These are phyloP conservation scores for Lentinula boryana DNA, from an alignment of 768 basidiomycete species.

Conservation along the genomic window DNA sequence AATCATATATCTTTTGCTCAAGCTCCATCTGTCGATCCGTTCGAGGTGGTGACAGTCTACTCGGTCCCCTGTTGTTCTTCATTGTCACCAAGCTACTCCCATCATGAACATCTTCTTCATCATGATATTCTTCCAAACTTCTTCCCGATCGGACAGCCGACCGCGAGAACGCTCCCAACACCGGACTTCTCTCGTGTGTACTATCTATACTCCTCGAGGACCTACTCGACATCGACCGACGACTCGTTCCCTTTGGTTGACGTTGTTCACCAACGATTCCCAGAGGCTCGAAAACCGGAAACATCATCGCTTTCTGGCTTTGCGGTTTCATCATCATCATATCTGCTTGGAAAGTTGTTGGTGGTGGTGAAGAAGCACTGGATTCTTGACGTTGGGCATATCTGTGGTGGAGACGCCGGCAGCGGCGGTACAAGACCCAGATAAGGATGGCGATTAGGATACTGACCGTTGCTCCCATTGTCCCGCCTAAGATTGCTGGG, in stretches of 20 bases:
- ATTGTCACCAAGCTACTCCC: background rate
- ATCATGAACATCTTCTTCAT: background rate
- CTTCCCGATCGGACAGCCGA: background rate
- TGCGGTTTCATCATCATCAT: conserved; percentile 3
- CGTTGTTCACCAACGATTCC: background rate
- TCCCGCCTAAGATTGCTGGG: background rate
- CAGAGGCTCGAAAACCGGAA: background rate
- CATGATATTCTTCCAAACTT: background rate
- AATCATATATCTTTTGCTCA: conserved; percentile 1
- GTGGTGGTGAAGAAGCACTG: background rate
- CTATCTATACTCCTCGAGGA: conserved; percentile 1
- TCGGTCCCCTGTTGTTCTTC: background rate
- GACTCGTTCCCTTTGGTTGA: background rate
- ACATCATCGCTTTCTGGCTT: background rate
- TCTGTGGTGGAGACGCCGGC: background rate
- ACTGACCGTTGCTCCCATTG: background rate
- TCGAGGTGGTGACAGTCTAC: background rate
- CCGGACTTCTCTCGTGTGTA: background rate
- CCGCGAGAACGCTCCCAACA: background rate
- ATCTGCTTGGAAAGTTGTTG: conserved; percentile 1
- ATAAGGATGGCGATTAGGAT: background rate
- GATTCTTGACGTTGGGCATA: too few relatives aligned
- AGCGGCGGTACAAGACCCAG: background rate
- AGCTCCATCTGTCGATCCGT: conserved; percentile 6
- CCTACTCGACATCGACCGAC: background rate